Evolutionary conservation across 805 yeast species (phyloP), one percentile per base, ranked within the genome.

Genomic region (Yamadazyma olivae): DNA sequence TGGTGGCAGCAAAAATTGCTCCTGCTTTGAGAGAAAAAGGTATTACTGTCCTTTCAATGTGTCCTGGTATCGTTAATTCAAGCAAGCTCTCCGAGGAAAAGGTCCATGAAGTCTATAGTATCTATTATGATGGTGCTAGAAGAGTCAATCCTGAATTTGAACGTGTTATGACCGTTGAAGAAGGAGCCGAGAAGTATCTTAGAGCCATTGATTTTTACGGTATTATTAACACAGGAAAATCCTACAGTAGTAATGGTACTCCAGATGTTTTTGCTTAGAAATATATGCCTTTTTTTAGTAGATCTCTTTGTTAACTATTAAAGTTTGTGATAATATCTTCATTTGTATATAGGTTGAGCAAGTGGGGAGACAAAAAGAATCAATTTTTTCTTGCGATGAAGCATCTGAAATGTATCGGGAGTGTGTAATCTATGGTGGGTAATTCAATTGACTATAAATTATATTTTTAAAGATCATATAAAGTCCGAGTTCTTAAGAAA

Each of bases 61-160:
- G 32, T 27, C 40, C 40, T 12, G 35, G 40, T 16, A 9, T 36
- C 6, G 40, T 36, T 14, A n/a, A 28, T 17, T 17, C 36, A 3
- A 9, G 12, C n/a, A 15, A 15, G n/a, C 16, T 16, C 9, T 14
- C 32, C 14, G n/a, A 5, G 3, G 36, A 33, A 16, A n/a, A 17
- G 13, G 17, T 24, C 6, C 6, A n/a, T 2, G 12, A 21, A 17
- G 6, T 17, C 8, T 28, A 18, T 17, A 29, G 21, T 14, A 18
- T 29, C 2, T 7, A n/a, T 18, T 10, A 21, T 8, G 15, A 6
- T 3, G 24, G 17, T 9, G 27, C 19, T 23, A 27, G 17, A 18
- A 28, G 28, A 28, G 17, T 28, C 10, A 16, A 17, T 3, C 33
- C 33, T 10, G 38, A 34, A 9, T 34, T 28, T 12, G 29, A 27